A percentile compares a stretch with the other conserved stretches of the same genome.
These are phyloP conservation scores for Miamiensis avidus DNA, from an alignment of 169 alveolate genomes.

Conservation along the genomic window DNA sequence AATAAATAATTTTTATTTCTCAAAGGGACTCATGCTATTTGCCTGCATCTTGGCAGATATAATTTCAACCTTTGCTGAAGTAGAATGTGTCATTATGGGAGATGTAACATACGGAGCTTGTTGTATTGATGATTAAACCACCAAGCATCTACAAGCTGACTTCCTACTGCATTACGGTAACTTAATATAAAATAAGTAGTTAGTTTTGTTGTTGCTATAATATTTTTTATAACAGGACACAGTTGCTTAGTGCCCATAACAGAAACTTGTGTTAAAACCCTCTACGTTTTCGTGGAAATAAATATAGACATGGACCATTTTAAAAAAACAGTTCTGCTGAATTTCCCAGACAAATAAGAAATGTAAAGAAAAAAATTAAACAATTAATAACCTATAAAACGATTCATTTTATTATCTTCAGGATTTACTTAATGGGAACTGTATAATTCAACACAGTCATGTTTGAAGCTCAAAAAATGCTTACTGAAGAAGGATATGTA, in stretches of 20 bases:
- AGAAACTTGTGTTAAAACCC: constrained; percentile 77
- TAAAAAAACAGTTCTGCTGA: constrained; percentile 75
- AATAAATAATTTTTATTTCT: no score
- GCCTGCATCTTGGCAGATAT: constrained; percentile 86
- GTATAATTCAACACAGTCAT: constrained; percentile 64
- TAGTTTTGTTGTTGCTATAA: neutral
- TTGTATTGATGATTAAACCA: constrained; percentile 98
- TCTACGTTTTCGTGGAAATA: constrained; percentile 97
- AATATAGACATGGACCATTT: constrained; percentile 88
- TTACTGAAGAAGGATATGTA: constrained; percentile 57
- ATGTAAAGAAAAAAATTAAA: neutral
- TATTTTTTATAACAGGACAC: constrained; percentile 75
- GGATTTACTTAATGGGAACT: constrained; percentile 52
- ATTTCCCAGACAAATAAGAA: constrained; percentile 60
- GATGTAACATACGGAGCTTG: constrained; percentile 99
- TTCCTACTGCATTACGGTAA: constrained; percentile 96
- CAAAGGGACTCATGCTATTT: constrained; percentile 53
- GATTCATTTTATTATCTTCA: neutral
- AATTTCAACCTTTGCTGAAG: constrained; percentile 87
- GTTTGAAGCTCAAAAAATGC: constrained; percentile 51
- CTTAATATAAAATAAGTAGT: neutral
- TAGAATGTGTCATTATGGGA: constrained; percentile 84
- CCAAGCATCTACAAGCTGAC: constrained; percentile 90
- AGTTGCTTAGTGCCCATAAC: constrained; percentile 97
- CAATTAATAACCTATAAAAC: neutral